These are phyloP conservation scores for Pseudocercospora fijiensis DNA, from an alignment of 2,329 filamentous ascomycete species.

Conservation along the genomic window DNA sequence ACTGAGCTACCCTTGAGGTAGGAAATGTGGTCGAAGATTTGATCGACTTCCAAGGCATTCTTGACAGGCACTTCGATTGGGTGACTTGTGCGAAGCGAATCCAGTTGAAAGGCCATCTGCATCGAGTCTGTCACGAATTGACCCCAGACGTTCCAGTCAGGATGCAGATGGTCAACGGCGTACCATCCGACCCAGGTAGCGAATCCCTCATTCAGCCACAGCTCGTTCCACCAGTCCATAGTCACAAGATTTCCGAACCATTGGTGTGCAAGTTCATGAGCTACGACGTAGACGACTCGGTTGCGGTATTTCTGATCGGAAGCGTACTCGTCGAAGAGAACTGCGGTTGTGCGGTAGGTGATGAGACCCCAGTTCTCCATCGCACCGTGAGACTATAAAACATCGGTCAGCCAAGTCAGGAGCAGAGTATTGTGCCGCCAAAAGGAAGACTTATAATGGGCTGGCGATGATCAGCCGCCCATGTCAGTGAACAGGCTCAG, in stretches of 20 bases:
- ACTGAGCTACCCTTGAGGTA: constrained; percentile 96
- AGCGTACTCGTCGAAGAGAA: constrained; percentile 91
- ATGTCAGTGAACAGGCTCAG: background rate
- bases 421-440: background rate
- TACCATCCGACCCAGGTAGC: constrained; percentile 98
- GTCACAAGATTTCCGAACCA: constrained; percentile 96
- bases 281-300: constrained; percentile 91
- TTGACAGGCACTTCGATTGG: constrained; percentile 93
- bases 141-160: constrained; percentile 96
- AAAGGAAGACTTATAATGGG: constrained; percentile 44
- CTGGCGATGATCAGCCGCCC: constrained; percentile 33
- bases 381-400: constrained; percentile 63
- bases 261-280: constrained; percentile 95
- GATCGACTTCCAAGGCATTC: constrained; percentile 92
- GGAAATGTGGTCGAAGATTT: constrained; percentile 96
- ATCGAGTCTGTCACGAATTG: constrained; percentile 96
- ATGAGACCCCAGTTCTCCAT: constrained; percentile 98
- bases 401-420: constrained; percentile 42
- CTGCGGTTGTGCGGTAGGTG: constrained; percentile 86
- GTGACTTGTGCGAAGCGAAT: constrained; percentile 87
- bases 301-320: constrained; percentile 91
- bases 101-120: constrained; percentile 85
- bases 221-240: constrained; percentile 79
- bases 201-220: constrained; percentile 92
- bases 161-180: constrained; percentile 85